phyloP scores from a whole-genome alignment of 2,329 filamentous ascomycete genomes.

The Aspergillus brasiliensis region DNA sequence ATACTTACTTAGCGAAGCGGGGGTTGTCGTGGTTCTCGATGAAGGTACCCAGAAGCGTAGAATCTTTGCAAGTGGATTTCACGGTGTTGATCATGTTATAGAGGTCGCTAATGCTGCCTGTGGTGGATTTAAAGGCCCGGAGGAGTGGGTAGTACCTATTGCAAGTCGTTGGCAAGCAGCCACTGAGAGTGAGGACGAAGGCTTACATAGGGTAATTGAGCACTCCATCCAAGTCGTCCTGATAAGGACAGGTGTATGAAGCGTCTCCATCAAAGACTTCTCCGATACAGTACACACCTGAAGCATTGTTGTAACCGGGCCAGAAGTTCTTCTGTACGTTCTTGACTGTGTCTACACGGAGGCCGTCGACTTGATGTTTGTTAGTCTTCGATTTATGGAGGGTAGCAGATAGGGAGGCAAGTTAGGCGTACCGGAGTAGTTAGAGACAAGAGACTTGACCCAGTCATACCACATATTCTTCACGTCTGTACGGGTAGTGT shows the following conservation, averaged over 20 bases:
- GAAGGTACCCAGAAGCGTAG: slow-evolving; percentile 56
- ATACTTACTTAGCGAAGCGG: slow-evolving; percentile 50
- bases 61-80: slow-evolving; percentile 43
- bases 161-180: not conserved
- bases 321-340: slow-evolving; percentile 52
- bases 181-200: not conserved
- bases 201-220: slow-evolving; percentile 50
- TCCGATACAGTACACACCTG: slow-evolving; percentile 51
- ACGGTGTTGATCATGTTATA: slow-evolving; percentile 39
- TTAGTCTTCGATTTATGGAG: not conserved
- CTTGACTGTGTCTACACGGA: slow-evolving; percentile 55
- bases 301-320: slow-evolving; percentile 41
- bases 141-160: slow-evolving; percentile 37
- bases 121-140: slow-evolving; percentile 36
- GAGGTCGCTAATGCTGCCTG: slow-evolving; percentile 39
- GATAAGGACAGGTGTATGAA: slow-evolving; percentile 46
- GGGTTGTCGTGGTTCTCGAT: slow-evolving; percentile 65
- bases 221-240: slow-evolving; percentile 48
- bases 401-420: too few relatives aligned
- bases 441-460: slow-evolving; percentile 59
- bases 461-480: slow-evolving; percentile 57
- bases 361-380: slow-evolving; percentile 45
- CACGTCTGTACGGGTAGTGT: slow-evolving; percentile 56
- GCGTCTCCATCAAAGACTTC: slow-evolving; percentile 48
- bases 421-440: slow-evolving; percentile 59